Percentiles rank a stretch among this genome's conserved stretches.
phyloP scores from a whole-genome alignment of 495 filamentous ascomycete species.

The Xylaria nigripes region DNA sequence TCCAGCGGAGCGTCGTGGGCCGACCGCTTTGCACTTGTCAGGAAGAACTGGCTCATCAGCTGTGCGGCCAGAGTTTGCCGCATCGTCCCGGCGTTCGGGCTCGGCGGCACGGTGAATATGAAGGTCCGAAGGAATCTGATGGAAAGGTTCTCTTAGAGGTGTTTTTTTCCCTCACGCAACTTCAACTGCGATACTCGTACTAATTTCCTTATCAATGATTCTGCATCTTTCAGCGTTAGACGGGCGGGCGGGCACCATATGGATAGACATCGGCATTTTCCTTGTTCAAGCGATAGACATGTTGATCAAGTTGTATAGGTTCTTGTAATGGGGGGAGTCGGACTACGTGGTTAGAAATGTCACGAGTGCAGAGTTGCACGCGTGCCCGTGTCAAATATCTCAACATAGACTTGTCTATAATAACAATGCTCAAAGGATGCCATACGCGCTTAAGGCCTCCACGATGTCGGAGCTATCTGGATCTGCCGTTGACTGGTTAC shows the following conservation, averaged over 20 bases:
- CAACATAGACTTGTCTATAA: neutral
- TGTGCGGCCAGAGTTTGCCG: constrained; percentile 74
- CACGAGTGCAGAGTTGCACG: neutral
- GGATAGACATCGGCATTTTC: too few species aligned
- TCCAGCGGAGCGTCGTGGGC: constrained; percentile 36
- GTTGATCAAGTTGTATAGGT: neutral
- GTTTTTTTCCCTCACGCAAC: too few species aligned
- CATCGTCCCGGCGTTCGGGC: constrained; percentile 89
- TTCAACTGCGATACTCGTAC: too few species aligned
- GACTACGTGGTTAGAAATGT: neutral
- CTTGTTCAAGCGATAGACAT: too few species aligned
- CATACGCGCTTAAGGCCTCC: constrained; percentile 26
- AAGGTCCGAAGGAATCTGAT: constrained; percentile 53
- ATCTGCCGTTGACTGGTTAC: constrained; percentile 13
- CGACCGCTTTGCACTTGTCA: constrained; percentile 56
- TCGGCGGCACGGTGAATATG: constrained; percentile 84
- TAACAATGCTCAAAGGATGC: constrained; percentile 31
- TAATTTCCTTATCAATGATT: too few species aligned
- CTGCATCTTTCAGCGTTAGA: too few species aligned
- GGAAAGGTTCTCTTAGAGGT: constrained; percentile 29
- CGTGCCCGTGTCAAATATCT: neutral
- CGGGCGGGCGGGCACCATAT: too few species aligned
- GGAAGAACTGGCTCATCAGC: constrained; percentile 70
- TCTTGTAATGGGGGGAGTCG: neutral
- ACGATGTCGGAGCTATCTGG: constrained; percentile 20